Evolutionary conservation across 1,284 basidiomycete genomes (phyloP), one percentile per base, ranked within the genome.

Genomic region (Rhodotorula sp.): DNA sequence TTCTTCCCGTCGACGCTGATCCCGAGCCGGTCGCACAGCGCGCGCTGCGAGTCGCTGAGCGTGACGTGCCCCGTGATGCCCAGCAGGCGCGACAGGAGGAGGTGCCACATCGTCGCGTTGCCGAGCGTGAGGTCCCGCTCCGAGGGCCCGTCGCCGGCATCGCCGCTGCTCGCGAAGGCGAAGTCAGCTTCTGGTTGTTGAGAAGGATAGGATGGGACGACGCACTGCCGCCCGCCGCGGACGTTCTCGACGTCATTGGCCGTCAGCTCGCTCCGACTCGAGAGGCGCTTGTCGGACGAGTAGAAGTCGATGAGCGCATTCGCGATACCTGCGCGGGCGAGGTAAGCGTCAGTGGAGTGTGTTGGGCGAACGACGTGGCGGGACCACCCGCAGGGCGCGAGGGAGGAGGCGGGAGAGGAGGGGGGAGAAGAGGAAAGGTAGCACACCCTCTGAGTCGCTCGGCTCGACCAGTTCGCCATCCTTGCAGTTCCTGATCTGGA

Each of bases 51-150:
- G 19, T 61, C 19, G 17, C 25, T 27, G 22, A 64, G 59, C 29
- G 46, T 6, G 64, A 58, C 34, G 64, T 51, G 63, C 19, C 61
- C 41, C 12, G 46, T 32, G 27, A 71, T 41, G 36, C 65, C 65
- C 13, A 71, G 25, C 21, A 67, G 46, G 48, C 55, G 55, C 34
- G 66, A 12, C 32, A 58, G 67, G 57, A 64, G 27, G 36, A 54
- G 34, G n/a, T 67, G 60, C 65, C 66, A 67, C 70, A 71, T 71
- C 19, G 62, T 51, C 22, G 70, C 61, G 46, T 71, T 71, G 44
- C 65, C 70, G 61, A 67, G 21, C 6, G 61, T 46, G 27, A 60
- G 57, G 53, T 71, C 65, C 4, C 70, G 69, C 41, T 70, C 64
- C 10, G 64, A 66, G 2, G 59, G 64, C 0, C 61, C 64, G 39